Conservation (phyloP, 257 asterid genomes). For the Solanum pimpinellifolium region DNA sequence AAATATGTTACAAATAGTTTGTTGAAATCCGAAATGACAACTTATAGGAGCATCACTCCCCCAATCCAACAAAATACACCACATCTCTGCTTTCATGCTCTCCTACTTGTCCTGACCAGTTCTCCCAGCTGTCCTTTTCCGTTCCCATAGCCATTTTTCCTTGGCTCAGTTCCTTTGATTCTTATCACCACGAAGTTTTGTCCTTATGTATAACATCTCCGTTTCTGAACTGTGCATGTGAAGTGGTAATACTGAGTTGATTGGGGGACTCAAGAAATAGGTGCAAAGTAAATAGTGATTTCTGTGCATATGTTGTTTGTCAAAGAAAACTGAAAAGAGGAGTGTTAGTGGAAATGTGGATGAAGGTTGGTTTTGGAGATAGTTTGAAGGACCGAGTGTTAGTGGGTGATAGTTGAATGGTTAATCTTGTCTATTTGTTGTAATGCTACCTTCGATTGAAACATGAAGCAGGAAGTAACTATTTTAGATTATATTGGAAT, state of each 20-base stretch:
- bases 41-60: not conserved
- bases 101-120: not conserved
- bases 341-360: not conserved
- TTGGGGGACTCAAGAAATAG: not conserved
- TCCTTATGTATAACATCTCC: not conserved
- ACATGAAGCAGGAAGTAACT: not conserved
- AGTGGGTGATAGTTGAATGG: not conserved
- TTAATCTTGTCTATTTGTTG: not conserved
- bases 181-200: not conserved
- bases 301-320: not conserved
- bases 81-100: not conserved
- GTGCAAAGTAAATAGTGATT: not conserved
- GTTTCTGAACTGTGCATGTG: not conserved
- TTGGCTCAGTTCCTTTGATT: not conserved
- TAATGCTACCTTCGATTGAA: not conserved
- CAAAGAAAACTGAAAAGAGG: not conserved
- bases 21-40: not conserved
- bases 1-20: not conserved
- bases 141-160: not conserved
- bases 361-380: not conserved
- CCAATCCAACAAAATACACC: not conserved
- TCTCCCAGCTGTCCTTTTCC: not conserved
- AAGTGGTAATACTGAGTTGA: not conserved
- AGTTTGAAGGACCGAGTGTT: not conserved
- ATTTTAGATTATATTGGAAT: not conserved